phyloP scores from a whole-genome alignment of 768 basidiomycete genomes.

The Cystobasidium ongulense region DNA sequence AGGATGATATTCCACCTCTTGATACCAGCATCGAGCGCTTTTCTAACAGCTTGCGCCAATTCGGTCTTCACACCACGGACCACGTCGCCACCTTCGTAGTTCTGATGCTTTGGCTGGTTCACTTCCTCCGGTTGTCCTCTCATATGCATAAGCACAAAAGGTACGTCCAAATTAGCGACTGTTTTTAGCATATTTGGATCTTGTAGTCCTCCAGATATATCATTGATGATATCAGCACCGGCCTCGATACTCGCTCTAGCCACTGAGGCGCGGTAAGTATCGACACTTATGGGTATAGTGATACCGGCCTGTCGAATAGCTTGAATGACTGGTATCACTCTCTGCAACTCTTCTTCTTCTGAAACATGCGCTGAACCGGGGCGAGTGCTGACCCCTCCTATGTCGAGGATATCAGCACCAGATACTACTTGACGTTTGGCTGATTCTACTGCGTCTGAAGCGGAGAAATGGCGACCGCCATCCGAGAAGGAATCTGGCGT shows the following conservation, averaged over 20 bases:
- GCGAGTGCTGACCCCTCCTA: conserved; percentile 89
- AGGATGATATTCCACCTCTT: conserved; percentile 78
- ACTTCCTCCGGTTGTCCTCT: conserved; percentile 59
- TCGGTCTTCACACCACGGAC: conserved; percentile 63
- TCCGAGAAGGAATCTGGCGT: conserved; percentile 98
- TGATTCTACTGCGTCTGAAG: conserved; percentile 50
- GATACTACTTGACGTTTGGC: conserved; percentile 40
- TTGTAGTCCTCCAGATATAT: conserved; percentile 65
- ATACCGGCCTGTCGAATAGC: conserved; percentile 51
- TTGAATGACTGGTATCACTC: conserved; percentile 65
- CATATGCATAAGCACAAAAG: conserved; percentile 89
- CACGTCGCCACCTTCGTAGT: conserved; percentile 52
- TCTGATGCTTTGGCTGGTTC: conserved; percentile 48
- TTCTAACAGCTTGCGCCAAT: conserved; percentile 60
- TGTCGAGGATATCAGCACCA: conserved; percentile 73
- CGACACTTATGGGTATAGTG: conserved; percentile 61
- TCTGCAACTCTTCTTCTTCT: conserved; percentile 59
- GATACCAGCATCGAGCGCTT: conserved; percentile 63
- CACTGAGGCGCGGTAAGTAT: conserved; percentile 79
- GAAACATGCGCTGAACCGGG: conserved; percentile 65
- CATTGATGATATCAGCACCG: conserved; percentile 89
- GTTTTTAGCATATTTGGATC: conserved; percentile 45
- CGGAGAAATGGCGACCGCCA: conserved; percentile 56
- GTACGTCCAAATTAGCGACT: conserved; percentile 54
- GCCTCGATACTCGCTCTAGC: conserved; percentile 65